Evolutionary conservation across 306 rosid genomes (phyloP).

Genomic region (Leucaena leucocephala): DNA sequence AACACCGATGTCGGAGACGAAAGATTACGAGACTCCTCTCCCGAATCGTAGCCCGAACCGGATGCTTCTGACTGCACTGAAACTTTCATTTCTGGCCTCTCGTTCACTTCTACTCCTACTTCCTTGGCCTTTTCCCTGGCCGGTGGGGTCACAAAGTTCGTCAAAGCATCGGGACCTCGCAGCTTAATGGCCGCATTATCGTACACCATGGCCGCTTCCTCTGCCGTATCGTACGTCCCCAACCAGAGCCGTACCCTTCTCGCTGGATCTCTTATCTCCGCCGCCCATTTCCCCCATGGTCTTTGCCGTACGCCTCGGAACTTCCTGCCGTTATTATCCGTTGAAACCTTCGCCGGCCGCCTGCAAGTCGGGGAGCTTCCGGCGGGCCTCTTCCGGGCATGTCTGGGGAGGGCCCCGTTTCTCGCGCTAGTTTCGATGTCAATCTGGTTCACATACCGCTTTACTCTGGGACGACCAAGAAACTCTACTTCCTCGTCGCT

Average conservation of each 20-base stretch:
- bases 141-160: constrained; percentile 50
- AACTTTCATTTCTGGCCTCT: constrained; percentile 20
- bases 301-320: constrained; percentile 82
- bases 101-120: not conserved
- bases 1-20: constrained; percentile 85
- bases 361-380: constrained; percentile 12
- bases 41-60: constrained; percentile 59
- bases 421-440: constrained; percentile 40
- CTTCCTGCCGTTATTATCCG: constrained; percentile 44
- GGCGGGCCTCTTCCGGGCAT: constrained; percentile 44
- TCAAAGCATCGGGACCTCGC: constrained; percentile 70
- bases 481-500: constrained; percentile 56
- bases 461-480: constrained; percentile 41
- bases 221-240: constrained; percentile 75
- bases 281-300: constrained; percentile 91
- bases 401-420: not conserved
- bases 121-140: constrained; percentile 3
- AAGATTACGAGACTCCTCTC: constrained; percentile 56
- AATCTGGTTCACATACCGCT: constrained; percentile 59
- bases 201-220: constrained; percentile 84
- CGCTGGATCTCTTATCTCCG: constrained; percentile 81
- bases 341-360: constrained; percentile 26
- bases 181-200: constrained; percentile 71
- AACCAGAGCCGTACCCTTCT: constrained; percentile 64
- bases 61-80: constrained; percentile 32